Base-by-base conservation (phyloP, 2,329 filamentous ascomycete species). In the Coniochaeta pulveracea region DNA sequence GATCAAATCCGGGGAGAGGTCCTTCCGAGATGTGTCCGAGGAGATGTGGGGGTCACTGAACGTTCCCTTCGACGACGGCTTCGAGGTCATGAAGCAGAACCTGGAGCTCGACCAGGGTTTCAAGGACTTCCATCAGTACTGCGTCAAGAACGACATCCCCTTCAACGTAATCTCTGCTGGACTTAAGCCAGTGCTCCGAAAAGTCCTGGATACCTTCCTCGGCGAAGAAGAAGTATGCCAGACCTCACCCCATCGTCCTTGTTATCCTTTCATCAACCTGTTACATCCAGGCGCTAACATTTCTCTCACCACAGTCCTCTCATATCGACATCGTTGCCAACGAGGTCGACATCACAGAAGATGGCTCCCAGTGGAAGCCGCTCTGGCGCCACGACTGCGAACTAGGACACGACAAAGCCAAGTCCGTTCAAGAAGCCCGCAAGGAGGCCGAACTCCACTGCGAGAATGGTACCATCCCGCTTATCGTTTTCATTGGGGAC, bases 121-220 rank as follows among this genome's bases (percentile, higher is more conserved):
- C 55, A 59, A 64, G 27, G 58, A 60, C 27, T 81, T 82, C 57
- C 76, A 81, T 56, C 48, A 67, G 35, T 81, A 74, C 53, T 81
- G 76, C 54, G 50, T 75, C 26, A 60, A 60, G 37, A 73, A 79
- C 47, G 54, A 63, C 3, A 79, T 80, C 35, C 73, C 75, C 2
- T 81, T 81, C 57, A 78, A 80, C 44, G 69, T 81, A 37, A 81
- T 81, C 48, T 78, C 72, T 12, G 76, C 77, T 3, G 76, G 77
- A 0, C 53, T 81, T 15, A 79, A 80, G 50, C 76, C 76, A 0
- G 64, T 81, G 9, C 52, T 81, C 10, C 54, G 71, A 7, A 61
- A 59, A 35, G 76, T 80, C 0, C 60, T 81, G 18, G 74, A 81
- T 43, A 64, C 69, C 10, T 80, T 79, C 55, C 53, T 81, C 4